Evolutionary conservation across 306 rosid genomes (phyloP), one percentile per base, ranked within the genome.

Genomic region (Malus sylvestris): DNA sequence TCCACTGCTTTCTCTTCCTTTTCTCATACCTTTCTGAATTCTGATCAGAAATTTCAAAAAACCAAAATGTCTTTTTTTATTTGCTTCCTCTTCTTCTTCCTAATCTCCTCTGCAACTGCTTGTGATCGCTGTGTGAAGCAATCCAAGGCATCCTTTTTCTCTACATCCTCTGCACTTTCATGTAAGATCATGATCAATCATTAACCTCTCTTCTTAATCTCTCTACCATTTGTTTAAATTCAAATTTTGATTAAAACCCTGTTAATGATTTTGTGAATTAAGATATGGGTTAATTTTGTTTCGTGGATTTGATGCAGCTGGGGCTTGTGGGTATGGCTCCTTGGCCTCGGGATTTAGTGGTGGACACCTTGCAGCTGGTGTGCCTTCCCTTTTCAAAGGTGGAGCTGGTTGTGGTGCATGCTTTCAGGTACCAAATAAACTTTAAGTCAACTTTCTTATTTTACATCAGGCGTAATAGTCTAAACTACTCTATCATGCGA

Each of bases 321-420:
- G 98, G 76, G 97, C 97, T 23, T 95, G 98, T 89, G 97, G 91
- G 53, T 95, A 92, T 83, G 95, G 91, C n/a, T 83, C 90, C 10
- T 75, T 89, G 45, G 94, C 96, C 14, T 45, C 83, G 8, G 89
- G 73, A 53, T 33, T 94, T 9, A 71, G 83, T 51, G 81, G 83
- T 53, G 97, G 91, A 66, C 77, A 83, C 72, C 76, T 88, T 59
- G 95, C 98, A 4, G 99, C 88, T 52, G 95, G 76, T 30, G 91
- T 83, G 71, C 66, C 93, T 80, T 67, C 96, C 1, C 85, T 95
- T 20, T 95, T 81, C 87, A 85, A 83, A 70, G 52, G 87, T 32
- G 99, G 99, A 75, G 93, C 91, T 11, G 97, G 88, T 22, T 95
- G 99, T 73, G 99, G 99, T 66, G 89, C 97, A 0, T 95, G 99